These are phyloP conservation scores for Penicillium turbatum DNA, from an alignment of 495 filamentous ascomycete genomes.

Conservation along the genomic window DNA sequence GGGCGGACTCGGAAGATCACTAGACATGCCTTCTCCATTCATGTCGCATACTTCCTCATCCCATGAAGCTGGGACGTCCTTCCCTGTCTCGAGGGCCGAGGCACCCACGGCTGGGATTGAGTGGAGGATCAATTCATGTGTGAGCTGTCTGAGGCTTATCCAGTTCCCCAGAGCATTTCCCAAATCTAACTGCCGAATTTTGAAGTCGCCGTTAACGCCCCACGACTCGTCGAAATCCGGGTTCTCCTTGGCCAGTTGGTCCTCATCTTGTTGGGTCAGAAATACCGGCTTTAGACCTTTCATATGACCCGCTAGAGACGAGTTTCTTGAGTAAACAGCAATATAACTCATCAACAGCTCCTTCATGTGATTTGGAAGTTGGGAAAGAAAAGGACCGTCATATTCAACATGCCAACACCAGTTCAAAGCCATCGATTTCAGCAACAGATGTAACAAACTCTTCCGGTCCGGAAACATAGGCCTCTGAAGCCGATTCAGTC, in stretches of 20 bases:
- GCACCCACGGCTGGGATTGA: conserved; percentile 10
- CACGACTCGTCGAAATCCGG: conserved; percentile 27
- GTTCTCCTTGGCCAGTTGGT: conserved; percentile 15
- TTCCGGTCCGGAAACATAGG: conserved; percentile 36
- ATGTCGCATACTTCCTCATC: conserved; percentile 25
- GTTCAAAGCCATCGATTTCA: conserved; percentile 60
- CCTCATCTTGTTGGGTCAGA: conserved; percentile 8
- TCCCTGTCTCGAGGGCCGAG: conserved; percentile 4
- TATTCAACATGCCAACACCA: conserved; percentile 67
- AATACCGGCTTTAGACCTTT: conserved; percentile 33
- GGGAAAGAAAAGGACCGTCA: conserved; percentile 60
- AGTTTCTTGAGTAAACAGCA: conserved; percentile 44
- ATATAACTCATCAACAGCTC: conserved; percentile 60
- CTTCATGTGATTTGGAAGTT: conserved; percentile 59
- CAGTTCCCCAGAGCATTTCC: conserved; percentile 55
- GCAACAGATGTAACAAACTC: conserved; percentile 53
- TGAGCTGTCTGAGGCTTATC: conserved; percentile 56
- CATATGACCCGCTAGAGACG: conserved; percentile 21
- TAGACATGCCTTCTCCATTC: conserved; percentile 28
- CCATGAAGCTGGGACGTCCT: conserved; percentile 35
- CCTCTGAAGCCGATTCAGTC: conserved; percentile 41
- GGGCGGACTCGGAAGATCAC: conserved; percentile 15
- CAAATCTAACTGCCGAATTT: conserved; percentile 61
- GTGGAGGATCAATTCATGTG: conserved; percentile 44
- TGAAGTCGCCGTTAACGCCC: conserved; percentile 36